phyloP scores from a whole-genome alignment of 179 eudicot species.

The Camellia oleifera region DNA sequence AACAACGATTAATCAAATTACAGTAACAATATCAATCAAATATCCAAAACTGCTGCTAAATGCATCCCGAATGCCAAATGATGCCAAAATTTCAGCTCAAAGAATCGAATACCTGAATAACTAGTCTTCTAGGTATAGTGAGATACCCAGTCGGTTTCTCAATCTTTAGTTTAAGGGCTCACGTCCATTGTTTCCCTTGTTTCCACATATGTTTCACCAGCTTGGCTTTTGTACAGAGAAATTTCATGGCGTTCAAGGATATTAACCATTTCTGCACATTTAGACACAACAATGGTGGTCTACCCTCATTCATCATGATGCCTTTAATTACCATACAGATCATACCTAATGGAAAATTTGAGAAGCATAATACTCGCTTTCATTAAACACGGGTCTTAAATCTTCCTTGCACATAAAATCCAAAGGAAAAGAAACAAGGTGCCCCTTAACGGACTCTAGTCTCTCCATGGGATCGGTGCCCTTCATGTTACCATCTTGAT shows the following conservation, averaged over 20 bases:
- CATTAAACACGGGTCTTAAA: conserved; percentile 86
- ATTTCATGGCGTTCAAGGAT: background rate
- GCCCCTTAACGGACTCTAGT: conserved; percentile 70
- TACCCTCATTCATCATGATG: background rate
- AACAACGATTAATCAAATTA: conserved; percentile 9
- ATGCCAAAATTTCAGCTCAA: background rate
- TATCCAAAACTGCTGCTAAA: conserved; percentile 6
- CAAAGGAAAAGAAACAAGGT: conserved; percentile 90
- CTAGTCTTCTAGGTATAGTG: background rate
- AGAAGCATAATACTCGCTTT: conserved; percentile 94
- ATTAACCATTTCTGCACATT: conserved; percentile 5
- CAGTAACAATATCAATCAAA: background rate
- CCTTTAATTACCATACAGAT: conserved; percentile 2
- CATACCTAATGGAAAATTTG: conserved; percentile 78
- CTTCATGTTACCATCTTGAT: conserved; percentile 66
- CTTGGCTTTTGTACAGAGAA: too few species aligned
- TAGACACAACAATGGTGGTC: background rate
- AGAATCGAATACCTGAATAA: background rate
- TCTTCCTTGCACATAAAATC: conserved; percentile 96
- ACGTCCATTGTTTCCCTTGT: background rate
- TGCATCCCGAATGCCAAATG: background rate
- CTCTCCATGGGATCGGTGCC: conserved; percentile 78
- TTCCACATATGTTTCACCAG: too few species aligned
- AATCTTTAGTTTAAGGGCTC: background rate
- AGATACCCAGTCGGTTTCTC: background rate